Base-by-base conservation (phyloP, 2,329 filamentous ascomycete species). In the Cadophora gregata region DNA sequence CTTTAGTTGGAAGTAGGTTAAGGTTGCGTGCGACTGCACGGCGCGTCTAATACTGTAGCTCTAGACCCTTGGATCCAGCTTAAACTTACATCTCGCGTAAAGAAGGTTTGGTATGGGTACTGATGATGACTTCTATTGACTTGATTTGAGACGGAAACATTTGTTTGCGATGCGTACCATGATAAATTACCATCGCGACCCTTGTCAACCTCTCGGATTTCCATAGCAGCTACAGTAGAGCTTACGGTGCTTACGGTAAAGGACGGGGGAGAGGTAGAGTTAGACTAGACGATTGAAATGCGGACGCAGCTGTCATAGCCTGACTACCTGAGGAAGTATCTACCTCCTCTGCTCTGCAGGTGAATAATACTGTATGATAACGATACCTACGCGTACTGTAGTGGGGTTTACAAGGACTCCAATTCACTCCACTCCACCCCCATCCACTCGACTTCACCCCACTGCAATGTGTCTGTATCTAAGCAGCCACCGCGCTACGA, bases 401-500 rank as follows among this genome's bases (percentile, higher is more conserved):
- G 31, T 55, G 9, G 33, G 14, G 14, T 42, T 42, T 12, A 42
- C 38, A 42, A 42, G 14, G 38, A 42, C 12, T 42, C 38, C 48
- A 51, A 51, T 2, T 9, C 16, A 10, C 3, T 29, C 12, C 27
- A 55, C n/a, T n/a, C n/a, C n/a, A n/a, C n/a, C n/a, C n/a, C n/a
- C n/a, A n/a, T n/a, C n/a, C n/a, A n/a, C n/a, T n/a, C n/a, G n/a
- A n/a, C n/a, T n/a, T n/a, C n/a, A n/a, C n/a, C n/a, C n/a, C n/a
- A n/a, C n/a, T n/a, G n/a, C n/a, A n/a, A n/a, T n/a, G n/a, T n/a
- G n/a, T n/a, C n/a, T n/a, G n/a, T n/a, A n/a, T n/a, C n/a, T n/a
- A n/a, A n/a, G n/a, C n/a, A n/a, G 27, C 51, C 51, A 21, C 51
- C 29, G 33, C 29, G 51, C 51, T 56, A 33, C 31, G 48, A n/a